Evolutionary conservation across 179 eudicot species (phyloP).

Genomic region (Camellia oleifera): DNA sequence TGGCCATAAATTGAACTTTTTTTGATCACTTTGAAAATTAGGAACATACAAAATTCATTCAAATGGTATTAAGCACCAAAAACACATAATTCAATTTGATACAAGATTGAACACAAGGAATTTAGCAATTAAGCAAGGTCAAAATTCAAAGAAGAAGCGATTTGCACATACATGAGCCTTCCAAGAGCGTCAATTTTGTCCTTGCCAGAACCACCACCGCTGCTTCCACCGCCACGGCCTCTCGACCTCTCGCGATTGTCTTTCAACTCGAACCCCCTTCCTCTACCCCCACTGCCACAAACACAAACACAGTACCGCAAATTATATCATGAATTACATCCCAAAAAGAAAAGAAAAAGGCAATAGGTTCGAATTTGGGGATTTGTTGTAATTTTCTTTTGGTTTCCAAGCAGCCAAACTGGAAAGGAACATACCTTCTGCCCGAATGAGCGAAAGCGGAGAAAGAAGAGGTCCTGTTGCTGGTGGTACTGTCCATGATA

Average conservation of each 20-base stretch:
- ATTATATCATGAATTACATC: neutral
- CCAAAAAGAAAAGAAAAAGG: neutral
- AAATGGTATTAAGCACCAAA: neutral
- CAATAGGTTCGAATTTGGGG: neutral
- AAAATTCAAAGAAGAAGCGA: neutral
- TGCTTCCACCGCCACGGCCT: conserved; percentile 42
- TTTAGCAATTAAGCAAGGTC: neutral
- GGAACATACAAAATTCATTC: conserved; percentile 1
- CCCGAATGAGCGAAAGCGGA: conserved; percentile 27
- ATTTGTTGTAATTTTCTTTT: neutral
- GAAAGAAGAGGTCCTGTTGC: conserved; percentile 25
- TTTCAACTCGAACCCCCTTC: conserved; percentile 36
- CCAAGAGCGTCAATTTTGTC: conserved; percentile 83
- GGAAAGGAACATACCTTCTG: conserved; percentile 30
- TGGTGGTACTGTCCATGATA: conserved; percentile 4
- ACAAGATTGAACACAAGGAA: neutral
- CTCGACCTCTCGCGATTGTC: conserved; percentile 42
- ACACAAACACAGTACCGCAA: neutral
- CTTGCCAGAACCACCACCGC: conserved; percentile 33
- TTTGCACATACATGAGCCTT: conserved; percentile 57
- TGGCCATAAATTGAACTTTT: neutral
- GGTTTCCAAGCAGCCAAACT: neutral
- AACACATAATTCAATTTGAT: neutral
- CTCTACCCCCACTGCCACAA: conserved; percentile 39
- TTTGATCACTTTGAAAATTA: neutral